Conservation (phyloP, 495 filamentous ascomycete species). For the Pseudoneurospora amorphoporcata region DNA sequence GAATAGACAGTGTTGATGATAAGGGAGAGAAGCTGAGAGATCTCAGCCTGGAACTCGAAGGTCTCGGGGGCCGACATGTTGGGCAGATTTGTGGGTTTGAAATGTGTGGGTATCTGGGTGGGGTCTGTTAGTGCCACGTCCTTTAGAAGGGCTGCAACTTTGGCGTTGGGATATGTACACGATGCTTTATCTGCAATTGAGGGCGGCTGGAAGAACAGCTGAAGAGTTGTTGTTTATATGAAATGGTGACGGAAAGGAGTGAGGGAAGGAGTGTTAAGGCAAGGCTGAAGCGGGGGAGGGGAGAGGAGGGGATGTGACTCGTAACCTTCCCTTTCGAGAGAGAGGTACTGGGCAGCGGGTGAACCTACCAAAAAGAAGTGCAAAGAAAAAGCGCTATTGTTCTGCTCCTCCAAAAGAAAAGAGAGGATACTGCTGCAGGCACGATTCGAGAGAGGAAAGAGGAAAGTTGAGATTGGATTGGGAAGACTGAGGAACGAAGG, state of each 20-base stretch:
- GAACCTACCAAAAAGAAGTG: conserved; percentile 2
- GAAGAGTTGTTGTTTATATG: background rate
- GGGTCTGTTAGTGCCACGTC: conserved; percentile 2
- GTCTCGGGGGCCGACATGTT: conserved; percentile 72
- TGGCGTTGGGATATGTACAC: background rate
- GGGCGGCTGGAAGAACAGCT: background rate
- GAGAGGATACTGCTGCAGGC: background rate
- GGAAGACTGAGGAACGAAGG: conserved; percentile 8
- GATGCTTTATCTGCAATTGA: background rate
- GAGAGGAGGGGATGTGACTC: background rate
- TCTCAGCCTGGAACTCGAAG: conserved; percentile 99
- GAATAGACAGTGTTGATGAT: conserved; percentile 99
- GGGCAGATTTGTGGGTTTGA: conserved; percentile 13
- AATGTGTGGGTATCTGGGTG: conserved; percentile 17
- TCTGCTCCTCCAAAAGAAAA: conserved; percentile 2
- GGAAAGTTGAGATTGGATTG: conserved; percentile 5
- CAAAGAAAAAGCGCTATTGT: background rate
- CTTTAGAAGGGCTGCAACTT: background rate
- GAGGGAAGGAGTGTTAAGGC: background rate
- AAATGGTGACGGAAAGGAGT: background rate
- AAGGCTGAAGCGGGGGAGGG: background rate
- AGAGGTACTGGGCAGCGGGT: background rate
- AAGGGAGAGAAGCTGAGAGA: conserved; percentile 96
- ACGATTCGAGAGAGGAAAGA: conserved; percentile 6
- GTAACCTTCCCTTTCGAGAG: background rate